These are phyloP conservation scores for Petunia hybrid DNA, from an alignment of 305 asterid genomes.

Conservation along the genomic window DNA sequence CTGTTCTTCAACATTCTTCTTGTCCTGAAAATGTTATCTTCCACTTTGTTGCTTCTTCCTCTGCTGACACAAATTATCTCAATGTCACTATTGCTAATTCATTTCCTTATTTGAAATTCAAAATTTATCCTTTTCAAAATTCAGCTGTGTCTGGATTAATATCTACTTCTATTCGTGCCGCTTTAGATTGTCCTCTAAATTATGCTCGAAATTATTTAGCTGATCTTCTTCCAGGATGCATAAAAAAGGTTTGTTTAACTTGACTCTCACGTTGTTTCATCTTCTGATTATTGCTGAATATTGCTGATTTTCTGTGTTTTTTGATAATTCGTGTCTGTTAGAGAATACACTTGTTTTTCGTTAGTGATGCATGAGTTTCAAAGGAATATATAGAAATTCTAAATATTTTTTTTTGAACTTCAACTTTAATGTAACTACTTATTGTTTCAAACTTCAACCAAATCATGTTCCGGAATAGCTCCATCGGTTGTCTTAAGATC, in stretches of 20 bases:
- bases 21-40: conserved; percentile 85
- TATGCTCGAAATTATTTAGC: conserved; percentile 91
- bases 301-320: not conserved
- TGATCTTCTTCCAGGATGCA: conserved; percentile 64
- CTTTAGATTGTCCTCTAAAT: conserved; percentile 87
- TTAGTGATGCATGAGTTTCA: too few species aligned
- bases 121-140: conserved; percentile 64
- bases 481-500: too few species aligned
- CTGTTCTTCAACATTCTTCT: conserved; percentile 83
- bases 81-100: conserved; percentile 51
- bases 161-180: conserved; percentile 85
- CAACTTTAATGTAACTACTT: not conserved
- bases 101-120: conserved; percentile 76
- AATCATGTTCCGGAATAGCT: too few species aligned
- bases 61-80: conserved; percentile 43
- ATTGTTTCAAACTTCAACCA: not conserved
- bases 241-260: conserved; percentile 43
- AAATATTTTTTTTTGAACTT: not conserved
- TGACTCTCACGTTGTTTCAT: not conserved
- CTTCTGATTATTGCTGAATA: not conserved
- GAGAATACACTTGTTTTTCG: too few species aligned
- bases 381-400: too few species aligned
- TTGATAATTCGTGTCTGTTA: not conserved
- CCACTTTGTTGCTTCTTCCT: conserved; percentile 67
- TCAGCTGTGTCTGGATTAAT: conserved; percentile 66